Evolutionary conservation across 345 rosid genomes (phyloP).

Genomic region (Lepidium africanum): DNA sequence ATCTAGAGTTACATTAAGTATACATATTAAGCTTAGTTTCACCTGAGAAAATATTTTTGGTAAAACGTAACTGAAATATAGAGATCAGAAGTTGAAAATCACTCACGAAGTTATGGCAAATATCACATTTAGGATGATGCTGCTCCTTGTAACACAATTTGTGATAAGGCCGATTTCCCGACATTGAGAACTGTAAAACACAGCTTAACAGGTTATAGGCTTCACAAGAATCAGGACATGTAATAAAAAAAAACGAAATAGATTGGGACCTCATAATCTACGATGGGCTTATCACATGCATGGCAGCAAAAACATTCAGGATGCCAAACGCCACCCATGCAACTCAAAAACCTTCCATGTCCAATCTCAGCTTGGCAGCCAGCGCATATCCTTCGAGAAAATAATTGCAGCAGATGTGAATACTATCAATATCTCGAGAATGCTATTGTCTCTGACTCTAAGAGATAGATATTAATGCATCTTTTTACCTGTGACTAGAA

Average conservation of each 20-base stretch:
- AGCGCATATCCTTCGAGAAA: slow-evolving; percentile 49
- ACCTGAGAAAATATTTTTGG: background rate
- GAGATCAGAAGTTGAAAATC: background rate
- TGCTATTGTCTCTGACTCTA: background rate
- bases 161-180: slow-evolving; percentile 64
- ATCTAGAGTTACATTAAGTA: slow-evolving; percentile 34
- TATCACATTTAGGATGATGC: slow-evolving; percentile 90
- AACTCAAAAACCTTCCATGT: slow-evolving; percentile 63
- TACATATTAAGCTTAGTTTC: background rate
- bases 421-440: background rate
- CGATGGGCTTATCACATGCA: slow-evolving; percentile 63
- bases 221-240: slow-evolving; percentile 9
- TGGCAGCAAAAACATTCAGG: slow-evolving; percentile 81
- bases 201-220: slow-evolving; percentile 19
- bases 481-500: slow-evolving; percentile 51
- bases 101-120: slow-evolving; percentile 81
- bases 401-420: background rate
- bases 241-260: background rate
- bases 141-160: slow-evolving; percentile 77
- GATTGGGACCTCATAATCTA: slow-evolving; percentile 58
- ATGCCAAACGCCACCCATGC: slow-evolving; percentile 81
- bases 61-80: background rate
- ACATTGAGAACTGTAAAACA: slow-evolving; percentile 55
- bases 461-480: background rate
- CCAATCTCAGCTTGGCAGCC: slow-evolving; percentile 72